phyloP scores from a whole-genome alignment of 768 basidiomycete species.

The Crepidotus variabilis region DNA sequence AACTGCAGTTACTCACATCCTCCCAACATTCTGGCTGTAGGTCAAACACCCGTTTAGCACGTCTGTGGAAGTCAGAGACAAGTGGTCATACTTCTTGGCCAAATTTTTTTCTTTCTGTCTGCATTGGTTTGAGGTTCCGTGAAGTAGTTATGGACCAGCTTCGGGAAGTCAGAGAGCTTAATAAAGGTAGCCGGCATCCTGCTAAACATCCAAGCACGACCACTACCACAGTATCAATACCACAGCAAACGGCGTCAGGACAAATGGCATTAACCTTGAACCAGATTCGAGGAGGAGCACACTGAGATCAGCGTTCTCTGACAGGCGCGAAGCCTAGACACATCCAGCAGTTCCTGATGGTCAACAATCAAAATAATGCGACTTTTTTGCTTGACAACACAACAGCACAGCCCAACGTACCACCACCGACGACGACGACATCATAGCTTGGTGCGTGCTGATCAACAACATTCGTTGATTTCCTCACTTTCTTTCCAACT shows the following conservation, averaged over 20 bases:
- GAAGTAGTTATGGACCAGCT: constrained; percentile 45
- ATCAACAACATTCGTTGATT: constrained; percentile 2
- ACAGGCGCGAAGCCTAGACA: constrained; percentile 52
- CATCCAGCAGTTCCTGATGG: constrained; percentile 54
- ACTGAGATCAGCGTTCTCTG: constrained; percentile 46
- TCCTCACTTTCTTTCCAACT: constrained; percentile 15
- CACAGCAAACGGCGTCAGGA: not conserved
- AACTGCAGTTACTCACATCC: constrained; percentile 42
- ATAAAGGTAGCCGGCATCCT: constrained; percentile 37
- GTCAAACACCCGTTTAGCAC: constrained; percentile 1
- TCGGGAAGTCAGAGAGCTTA: constrained; percentile 30
- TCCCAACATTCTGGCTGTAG: constrained; percentile 59
- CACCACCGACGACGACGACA: constrained; percentile 52
- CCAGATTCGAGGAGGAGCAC: constrained; percentile 60
- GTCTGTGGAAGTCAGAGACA: not conserved
- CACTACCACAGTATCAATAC: constrained; percentile 29
- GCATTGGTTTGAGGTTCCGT: constrained; percentile 55
- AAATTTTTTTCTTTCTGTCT: constrained; percentile 42
- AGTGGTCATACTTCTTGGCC: constrained; percentile 60
- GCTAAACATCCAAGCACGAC: constrained; percentile 31
- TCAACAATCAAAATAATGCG: not conserved
- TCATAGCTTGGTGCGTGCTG: constrained; percentile 33
- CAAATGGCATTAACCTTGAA: constrained; percentile 37
- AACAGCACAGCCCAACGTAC: constrained; percentile 21
- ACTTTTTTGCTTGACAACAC: not conserved